phyloP scores from a whole-genome alignment of 306 rosid genomes.

The Spatholobus suberectus region DNA sequence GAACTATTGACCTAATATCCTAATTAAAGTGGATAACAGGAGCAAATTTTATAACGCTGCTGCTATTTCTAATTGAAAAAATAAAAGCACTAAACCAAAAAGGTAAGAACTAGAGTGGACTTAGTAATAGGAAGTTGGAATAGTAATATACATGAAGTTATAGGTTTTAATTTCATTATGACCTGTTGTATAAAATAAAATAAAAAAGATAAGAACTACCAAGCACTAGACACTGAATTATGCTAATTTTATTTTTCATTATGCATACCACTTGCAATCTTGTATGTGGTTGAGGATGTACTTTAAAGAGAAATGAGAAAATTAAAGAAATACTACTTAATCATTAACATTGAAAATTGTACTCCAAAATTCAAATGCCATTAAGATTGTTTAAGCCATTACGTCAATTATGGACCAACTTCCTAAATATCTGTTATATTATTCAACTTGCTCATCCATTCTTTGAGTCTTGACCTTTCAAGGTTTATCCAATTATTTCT shows the following conservation, averaged over 20 bases:
- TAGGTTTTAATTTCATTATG: no score
- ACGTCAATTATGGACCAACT: background rate
- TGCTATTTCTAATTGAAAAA: background rate
- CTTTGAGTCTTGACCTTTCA: constrained; percentile 11
- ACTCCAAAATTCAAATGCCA: background rate
- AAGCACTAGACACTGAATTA: background rate
- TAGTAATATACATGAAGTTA: no score
- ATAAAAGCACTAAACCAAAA: background rate
- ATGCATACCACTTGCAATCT: background rate
- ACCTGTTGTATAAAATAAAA: no score
- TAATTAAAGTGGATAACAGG: background rate
- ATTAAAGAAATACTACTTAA: background rate
- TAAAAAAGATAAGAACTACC: background rate
- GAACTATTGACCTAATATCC: background rate
- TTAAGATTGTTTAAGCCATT: background rate
- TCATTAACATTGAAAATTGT: background rate
- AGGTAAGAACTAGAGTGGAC: background rate
- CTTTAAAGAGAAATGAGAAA: no score
- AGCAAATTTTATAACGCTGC: no score
- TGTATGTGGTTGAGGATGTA: background rate
- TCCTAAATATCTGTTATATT: background rate
- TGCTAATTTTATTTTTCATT: background rate
- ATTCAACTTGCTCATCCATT: background rate
- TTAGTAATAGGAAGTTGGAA: no score
- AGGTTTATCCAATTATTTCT: background rate